Evolutionary conservation across 352 stramenopile species (phyloP).

Genomic region (Phytophthora chlamydospora): DNA sequence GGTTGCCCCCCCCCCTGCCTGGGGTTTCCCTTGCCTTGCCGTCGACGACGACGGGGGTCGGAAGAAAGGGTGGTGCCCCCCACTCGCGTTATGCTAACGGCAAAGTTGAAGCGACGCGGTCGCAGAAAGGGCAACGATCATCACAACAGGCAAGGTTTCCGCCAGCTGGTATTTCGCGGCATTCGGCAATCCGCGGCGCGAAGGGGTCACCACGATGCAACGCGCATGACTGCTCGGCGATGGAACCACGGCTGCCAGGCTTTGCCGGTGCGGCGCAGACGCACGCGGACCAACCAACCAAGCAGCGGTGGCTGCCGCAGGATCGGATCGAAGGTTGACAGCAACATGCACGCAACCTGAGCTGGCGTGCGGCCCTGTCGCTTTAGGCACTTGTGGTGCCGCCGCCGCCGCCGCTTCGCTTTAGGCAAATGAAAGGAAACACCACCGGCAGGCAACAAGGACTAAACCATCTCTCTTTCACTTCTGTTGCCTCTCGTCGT

Average conservation of each 20-base stretch:
- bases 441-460: slow-evolving; percentile 15
- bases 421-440: slow-evolving; percentile 22
- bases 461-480: slow-evolving; percentile 23
- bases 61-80: slow-evolving; percentile 38
- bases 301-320: background rate
- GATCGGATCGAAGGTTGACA: slow-evolving; percentile 1
- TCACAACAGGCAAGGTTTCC: slow-evolving; percentile 27
- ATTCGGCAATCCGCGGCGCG: slow-evolving; percentile 14
- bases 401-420: slow-evolving; percentile 14
- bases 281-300: background rate
- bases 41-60: slow-evolving; percentile 17
- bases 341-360: slow-evolving; percentile 5
- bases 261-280: background rate
- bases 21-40: slow-evolving; percentile 28
- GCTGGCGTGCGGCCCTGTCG: slow-evolving; percentile 20
- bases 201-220: slow-evolving; percentile 18
- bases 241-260: slow-evolving; percentile 23
- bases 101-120: slow-evolving; percentile 45
- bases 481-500: slow-evolving; percentile 11
- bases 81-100: slow-evolving; percentile 41
- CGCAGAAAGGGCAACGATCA: slow-evolving; percentile 41
- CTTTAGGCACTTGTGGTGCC: background rate
- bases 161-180: slow-evolving; percentile 5
- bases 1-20: slow-evolving; percentile 3
- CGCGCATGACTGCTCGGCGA: slow-evolving; percentile 18